Conservation (phyloP, 768 basidiomycete species). For the Podaxis mareebaensis region DNA sequence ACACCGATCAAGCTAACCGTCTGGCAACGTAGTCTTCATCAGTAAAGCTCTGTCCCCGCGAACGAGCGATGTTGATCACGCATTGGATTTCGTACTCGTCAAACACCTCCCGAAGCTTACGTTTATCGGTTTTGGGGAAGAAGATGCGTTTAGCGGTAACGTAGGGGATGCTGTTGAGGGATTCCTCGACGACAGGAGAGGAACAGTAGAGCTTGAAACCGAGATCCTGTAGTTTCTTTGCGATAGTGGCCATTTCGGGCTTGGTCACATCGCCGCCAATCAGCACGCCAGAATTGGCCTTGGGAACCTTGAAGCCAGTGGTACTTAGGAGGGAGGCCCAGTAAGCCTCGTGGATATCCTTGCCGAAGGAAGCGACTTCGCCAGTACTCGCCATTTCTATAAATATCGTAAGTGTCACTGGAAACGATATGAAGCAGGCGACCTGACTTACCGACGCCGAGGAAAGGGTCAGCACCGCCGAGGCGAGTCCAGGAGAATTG, state of each 20-base stretch:
- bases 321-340: conserved; percentile 94
- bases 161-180: conserved; percentile 76
- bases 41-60: conserved; percentile 69
- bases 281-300: conserved; percentile 81
- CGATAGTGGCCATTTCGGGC: conserved; percentile 85
- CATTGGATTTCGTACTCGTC: conserved; percentile 93
- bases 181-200: conserved; percentile 74
- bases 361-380: conserved; percentile 95
- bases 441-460: conserved; percentile 78
- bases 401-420: conserved; percentile 13
- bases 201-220: conserved; percentile 97
- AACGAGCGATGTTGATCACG: conserved; percentile 89
- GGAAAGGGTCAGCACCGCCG: conserved; percentile 94
- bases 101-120: conserved; percentile 90
- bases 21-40: conserved; percentile 98
- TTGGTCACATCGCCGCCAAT: conserved; percentile 88
- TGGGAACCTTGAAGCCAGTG: conserved; percentile 93
- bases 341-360: conserved; percentile 92
- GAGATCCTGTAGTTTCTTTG: conserved; percentile 76
- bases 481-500: conserved; percentile 99
- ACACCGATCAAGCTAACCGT: conserved; percentile 47
- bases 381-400: conserved; percentile 98
- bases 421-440: neutral
- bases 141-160: conserved; percentile 85
- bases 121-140: conserved; percentile 96